Evolutionary conservation across 23 red algal genomes (phyloP).

Genomic region (Gracilaria domingensis): DNA sequence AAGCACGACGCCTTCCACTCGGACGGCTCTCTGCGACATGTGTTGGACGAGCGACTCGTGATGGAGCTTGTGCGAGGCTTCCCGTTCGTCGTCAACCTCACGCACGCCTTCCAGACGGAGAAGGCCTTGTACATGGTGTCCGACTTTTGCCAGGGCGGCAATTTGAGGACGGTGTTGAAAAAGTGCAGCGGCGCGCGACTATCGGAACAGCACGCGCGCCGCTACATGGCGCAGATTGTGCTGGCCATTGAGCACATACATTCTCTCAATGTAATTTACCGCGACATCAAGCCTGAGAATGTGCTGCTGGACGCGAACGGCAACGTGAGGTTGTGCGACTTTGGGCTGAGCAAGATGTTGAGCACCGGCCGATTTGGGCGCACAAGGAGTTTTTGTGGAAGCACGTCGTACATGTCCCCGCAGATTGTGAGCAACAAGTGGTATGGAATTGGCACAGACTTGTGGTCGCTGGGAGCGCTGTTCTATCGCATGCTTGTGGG

Average conservation of each 20-base stretch:
- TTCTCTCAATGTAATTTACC: slow-evolving; percentile 69
- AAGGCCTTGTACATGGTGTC: slow-evolving; percentile 82
- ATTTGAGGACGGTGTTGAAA: slow-evolving; percentile 64
- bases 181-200: slow-evolving; percentile 20
- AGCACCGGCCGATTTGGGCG: slow-evolving; percentile 55
- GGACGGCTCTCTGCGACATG: slow-evolving; percentile 60
- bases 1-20: slow-evolving; percentile 70
- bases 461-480: slow-evolving; percentile 76
- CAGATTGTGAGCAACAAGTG: slow-evolving; percentile 67
- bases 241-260: slow-evolving; percentile 86
- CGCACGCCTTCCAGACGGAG: slow-evolving; percentile 85
- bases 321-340: slow-evolving; percentile 86
- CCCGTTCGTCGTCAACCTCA: slow-evolving; percentile 85
- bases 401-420: slow-evolving; percentile 79
- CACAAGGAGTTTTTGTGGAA: slow-evolving; percentile 83
- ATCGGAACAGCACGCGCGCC: slow-evolving; percentile 54
- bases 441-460: slow-evolving; percentile 68
- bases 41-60: slow-evolving; percentile 83
- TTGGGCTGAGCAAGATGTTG: slow-evolving; percentile 86
- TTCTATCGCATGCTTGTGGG: slow-evolving; percentile 87
- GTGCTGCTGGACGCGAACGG: slow-evolving; percentile 74
- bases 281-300: slow-evolving; percentile 94
- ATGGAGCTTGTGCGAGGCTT: slow-evolving; percentile 70
- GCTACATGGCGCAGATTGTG: slow-evolving; percentile 73
- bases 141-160: slow-evolving; percentile 88